Base-by-base conservation (phyloP, 192 early-diverging fungal genomes). In the Kickxella alabastrina region DNA sequence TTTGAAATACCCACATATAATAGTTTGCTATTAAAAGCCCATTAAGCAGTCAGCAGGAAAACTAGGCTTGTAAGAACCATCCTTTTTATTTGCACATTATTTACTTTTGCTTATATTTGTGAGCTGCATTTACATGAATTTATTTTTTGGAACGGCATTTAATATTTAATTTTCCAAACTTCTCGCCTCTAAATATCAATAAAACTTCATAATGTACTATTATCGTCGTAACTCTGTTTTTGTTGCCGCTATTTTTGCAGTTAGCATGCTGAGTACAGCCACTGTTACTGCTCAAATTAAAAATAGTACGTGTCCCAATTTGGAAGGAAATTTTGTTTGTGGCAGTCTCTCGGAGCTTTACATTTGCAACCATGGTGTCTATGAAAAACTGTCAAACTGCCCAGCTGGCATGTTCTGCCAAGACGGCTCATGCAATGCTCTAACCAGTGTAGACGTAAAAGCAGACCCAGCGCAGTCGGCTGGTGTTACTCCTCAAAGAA, bases 341-440 rank as follows among this genome's bases (percentile, higher is more conserved):
- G 46, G 46, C 5, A 36, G 46, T 27, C 19, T 9, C 21, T 7
- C 3, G 29, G 32, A 14, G 17, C 46, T 48, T 23, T 29, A 35
- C 35, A 29, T 48, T 3, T 48, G 46, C 31, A 27, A 48, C 46
- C 31, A 48, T 22, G 46, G 46, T 5, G 25, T 29, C 32, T 48
- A 29, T 28, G 12, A 10, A 23, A 48, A 41, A 19, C 40, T 41
- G 4, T 41, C 40, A 1, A 8, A 21, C 2, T 41, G 40, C 19
- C 40, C 40, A 21, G 15, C 19, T 4, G 40, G 40, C n/a, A 41
- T 19, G 3, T 1, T 9, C 1, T 41, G 40, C 40, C n/a, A 19
- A 9, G 19, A 8, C 19, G 40, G 40, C n/a, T n/a, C 13, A 7
- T 36, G 35, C 7, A n/a, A n/a, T n/a, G n/a, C n/a, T n/a, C n/a